These are phyloP conservation scores for Coniochaeta sp. DNA, from an alignment of 2,329 filamentous ascomycete species.

Conservation along the genomic window DNA sequence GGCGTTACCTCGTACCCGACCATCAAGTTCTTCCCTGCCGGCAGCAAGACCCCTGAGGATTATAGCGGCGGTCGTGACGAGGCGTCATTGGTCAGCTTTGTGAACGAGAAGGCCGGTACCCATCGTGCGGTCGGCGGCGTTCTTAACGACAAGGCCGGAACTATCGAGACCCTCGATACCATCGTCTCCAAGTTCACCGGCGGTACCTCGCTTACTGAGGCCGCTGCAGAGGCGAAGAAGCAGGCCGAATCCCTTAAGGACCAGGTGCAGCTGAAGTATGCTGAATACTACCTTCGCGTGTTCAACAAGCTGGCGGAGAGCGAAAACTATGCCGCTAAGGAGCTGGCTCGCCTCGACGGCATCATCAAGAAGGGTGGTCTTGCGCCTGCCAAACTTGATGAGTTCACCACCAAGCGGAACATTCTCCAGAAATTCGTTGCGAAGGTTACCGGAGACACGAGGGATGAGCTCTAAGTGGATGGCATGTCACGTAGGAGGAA, in stretches of 20 bases:
- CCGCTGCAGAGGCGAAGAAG: conserved; percentile 65
- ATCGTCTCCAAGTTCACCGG: conserved; percentile 68
- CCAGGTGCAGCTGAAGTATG: conserved; percentile 62
- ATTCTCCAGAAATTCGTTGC: conserved; percentile 72
- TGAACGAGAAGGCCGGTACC: conserved; percentile 86
- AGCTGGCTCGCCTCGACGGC: conserved; percentile 70
- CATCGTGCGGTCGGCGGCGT: conserved; percentile 76
- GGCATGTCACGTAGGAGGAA: neutral
- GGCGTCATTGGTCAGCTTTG: conserved; percentile 65
- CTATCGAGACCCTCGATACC: conserved; percentile 68
- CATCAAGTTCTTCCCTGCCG: conserved; percentile 94
- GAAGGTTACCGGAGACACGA: conserved; percentile 44
- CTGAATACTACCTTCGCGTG: conserved; percentile 89
- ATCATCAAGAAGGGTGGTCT: conserved; percentile 82
- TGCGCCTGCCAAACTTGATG: conserved; percentile 78
- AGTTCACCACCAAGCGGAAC: conserved; percentile 80
- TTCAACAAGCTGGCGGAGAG: conserved; percentile 77
- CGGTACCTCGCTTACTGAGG: conserved; percentile 52
- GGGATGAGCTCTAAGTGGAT: conserved; percentile 60
- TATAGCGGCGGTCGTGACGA: conserved; percentile 76
- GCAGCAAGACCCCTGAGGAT: conserved; percentile 60
- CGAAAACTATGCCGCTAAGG: conserved; percentile 75
- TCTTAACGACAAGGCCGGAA: conserved; percentile 72
- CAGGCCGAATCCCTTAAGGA: conserved; percentile 59
- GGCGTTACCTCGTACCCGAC: conserved; percentile 86